Base-by-base conservation (phyloP, 2,329 filamentous ascomycete species). In the Botrytis aclada region DNA sequence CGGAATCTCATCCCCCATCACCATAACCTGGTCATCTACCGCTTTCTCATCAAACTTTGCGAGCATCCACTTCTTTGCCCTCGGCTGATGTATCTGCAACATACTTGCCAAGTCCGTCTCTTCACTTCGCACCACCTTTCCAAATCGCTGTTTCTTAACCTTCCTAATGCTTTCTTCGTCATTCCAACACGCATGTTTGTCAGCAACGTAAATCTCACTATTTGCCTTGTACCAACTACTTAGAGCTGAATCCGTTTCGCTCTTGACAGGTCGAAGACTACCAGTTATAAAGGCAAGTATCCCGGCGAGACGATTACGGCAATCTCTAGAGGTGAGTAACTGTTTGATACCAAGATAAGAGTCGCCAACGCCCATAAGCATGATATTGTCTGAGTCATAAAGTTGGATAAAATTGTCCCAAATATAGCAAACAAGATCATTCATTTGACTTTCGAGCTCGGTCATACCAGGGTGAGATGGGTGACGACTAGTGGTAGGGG, bases 361-460 rank as follows among this genome's bases (percentile, higher is more conserved):
- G 78, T 94, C 91, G n/a, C 96, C 96, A 2, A 97, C 89, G 0
- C 96, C 95, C 80, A 99, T 86, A 34, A 99, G 85, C 80, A 97
- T 93, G 25, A 98, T 88, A 32, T 63, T 89, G 9, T 91, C 89
- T 0, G 88, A 86, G 3, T 91, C 87, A 69, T 90, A 90, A 45
- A 93, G 86, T 84, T 97, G 93, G 32, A 99, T 89, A 80, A 98
- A 98, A 80, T 99, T 99, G 78, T 98, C 95, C 96, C 96, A 99
- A 22, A 99, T 85, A 79, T 97, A 98, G 74, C 88, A 90, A 7
- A 95, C 89, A 18, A 98, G 84, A 74, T 95, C 90, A 75, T 92
- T 89, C 0, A 88, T 90, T 81, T 88, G 88, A 71, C 80, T 83
- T 77, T 76, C 83, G 74, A 83, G 80, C 14, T 83, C 81, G 12